These are phyloP conservation scores for Periconia macrospinosa DNA, from an alignment of 2,329 filamentous ascomycete genomes.

Conservation along the genomic window DNA sequence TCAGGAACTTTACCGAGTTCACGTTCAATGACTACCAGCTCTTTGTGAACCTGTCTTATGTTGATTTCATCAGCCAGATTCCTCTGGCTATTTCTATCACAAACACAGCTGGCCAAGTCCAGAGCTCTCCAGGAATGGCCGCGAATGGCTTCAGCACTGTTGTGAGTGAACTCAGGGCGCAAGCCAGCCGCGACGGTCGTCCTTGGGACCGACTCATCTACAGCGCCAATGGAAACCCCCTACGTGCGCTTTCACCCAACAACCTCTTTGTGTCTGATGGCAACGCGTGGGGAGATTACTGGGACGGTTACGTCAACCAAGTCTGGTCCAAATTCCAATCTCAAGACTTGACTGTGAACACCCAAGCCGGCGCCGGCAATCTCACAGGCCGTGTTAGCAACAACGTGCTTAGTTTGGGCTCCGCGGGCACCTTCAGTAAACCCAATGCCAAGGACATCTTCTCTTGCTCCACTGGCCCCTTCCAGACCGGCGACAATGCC, in stretches of 20 bases:
- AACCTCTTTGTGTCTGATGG: slow-evolving; percentile 50
- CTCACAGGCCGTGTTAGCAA: slow-evolving; percentile 54
- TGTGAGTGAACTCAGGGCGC: slow-evolving; percentile 56
- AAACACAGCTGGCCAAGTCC: slow-evolving; percentile 41
- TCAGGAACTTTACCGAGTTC: slow-evolving; percentile 53
- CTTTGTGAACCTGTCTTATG: slow-evolving; percentile 65
- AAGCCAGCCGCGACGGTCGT: slow-evolving; percentile 58
- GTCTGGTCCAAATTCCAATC: slow-evolving; percentile 54
- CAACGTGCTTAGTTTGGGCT: slow-evolving; percentile 45
- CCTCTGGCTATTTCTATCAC: slow-evolving; percentile 49
- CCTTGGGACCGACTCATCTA: slow-evolving; percentile 64
- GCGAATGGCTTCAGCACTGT: slow-evolving; percentile 60
- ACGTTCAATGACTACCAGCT: slow-evolving; percentile 51
- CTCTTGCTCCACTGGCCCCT: slow-evolving; percentile 66
- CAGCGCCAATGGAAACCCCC: slow-evolving; percentile 34
- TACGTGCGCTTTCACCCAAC: slow-evolving; percentile 50
- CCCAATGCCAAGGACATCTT: slow-evolving; percentile 66
- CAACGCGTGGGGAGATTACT: slow-evolving; percentile 55
- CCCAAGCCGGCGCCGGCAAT: slow-evolving; percentile 62
- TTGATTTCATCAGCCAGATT: slow-evolving; percentile 67
- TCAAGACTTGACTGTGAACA: slow-evolving; percentile 61
- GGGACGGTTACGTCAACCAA: slow-evolving; percentile 53
- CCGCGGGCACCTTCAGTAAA: slow-evolving; percentile 54
- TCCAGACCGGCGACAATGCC: slow-evolving; percentile 49
- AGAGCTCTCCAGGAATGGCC: slow-evolving; percentile 60